A percentile compares a stretch with the other conserved stretches of the same genome.
These are phyloP conservation scores for Coleophoma eucalyptorum DNA, from an alignment of 2,329 filamentous ascomycete species.

Conservation along the genomic window DNA sequence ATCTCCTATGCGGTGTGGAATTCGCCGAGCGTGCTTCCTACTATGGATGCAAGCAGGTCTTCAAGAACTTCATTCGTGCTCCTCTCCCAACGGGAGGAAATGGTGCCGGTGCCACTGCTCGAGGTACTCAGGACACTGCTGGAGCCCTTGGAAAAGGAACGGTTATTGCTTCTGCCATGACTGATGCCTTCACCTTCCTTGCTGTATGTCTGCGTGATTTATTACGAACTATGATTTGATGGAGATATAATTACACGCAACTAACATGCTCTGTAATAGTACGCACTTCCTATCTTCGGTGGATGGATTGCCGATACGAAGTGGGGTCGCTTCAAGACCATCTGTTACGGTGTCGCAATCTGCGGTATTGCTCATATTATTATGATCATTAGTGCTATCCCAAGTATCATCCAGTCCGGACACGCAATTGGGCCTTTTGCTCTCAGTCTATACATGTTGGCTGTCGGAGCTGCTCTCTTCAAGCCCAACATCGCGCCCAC, in stretches of 20 bases:
- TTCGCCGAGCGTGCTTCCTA: constrained; percentile 77
- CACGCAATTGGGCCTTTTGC: constrained; percentile 31
- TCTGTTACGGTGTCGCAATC: constrained; percentile 39
- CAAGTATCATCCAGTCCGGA: constrained; percentile 26
- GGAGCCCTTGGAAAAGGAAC: constrained; percentile 58
- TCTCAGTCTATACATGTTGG: constrained; percentile 28
- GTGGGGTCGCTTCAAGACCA: constrained; percentile 63
- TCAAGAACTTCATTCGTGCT: constrained; percentile 59
- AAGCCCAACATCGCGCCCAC: constrained; percentile 66
- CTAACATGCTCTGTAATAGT: neutral
- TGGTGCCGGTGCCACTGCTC: constrained; percentile 15
- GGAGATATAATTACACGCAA: too few species aligned
- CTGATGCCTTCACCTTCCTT: constrained; percentile 47
- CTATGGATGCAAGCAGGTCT: constrained; percentile 62
- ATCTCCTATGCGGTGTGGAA: constrained; percentile 69
- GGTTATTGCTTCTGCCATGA: constrained; percentile 46
- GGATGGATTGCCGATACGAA: constrained; percentile 55
- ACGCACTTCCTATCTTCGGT: constrained; percentile 37
- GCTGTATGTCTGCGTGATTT: too few species aligned
- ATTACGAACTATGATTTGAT: too few species aligned
- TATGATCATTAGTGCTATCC: constrained; percentile 25
- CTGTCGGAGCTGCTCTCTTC: constrained; percentile 52
- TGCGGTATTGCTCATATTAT: constrained; percentile 54
- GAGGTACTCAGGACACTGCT: constrained; percentile 27
- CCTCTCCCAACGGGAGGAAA: constrained; percentile 44